phyloP scores from a whole-genome alignment of 2,329 filamentous ascomycete species.

The Trichoderma brevicompactum region DNA sequence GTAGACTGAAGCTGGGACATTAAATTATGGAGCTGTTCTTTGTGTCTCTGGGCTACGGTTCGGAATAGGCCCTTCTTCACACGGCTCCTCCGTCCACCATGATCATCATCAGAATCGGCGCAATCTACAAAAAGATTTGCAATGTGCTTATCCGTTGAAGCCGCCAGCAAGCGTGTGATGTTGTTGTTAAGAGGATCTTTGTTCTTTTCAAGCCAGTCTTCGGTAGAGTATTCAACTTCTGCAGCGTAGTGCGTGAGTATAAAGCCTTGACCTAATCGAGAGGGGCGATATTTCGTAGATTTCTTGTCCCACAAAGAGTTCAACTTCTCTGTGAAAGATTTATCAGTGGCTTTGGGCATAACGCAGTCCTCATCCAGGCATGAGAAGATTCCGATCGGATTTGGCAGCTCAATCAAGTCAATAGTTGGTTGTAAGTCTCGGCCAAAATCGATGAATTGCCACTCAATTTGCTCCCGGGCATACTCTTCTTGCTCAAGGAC shows the following conservation, averaged over 20 bases:
- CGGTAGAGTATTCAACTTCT: slow-evolving; percentile 95
- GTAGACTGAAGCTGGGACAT: slow-evolving; percentile 95
- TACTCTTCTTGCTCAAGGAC: slow-evolving; percentile 98
- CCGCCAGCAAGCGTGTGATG: slow-evolving; percentile 82
- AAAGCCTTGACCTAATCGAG: slow-evolving; percentile 87
- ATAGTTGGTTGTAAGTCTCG: slow-evolving; percentile 97
- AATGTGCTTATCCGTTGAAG: slow-evolving; percentile 81
- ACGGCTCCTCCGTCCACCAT: slow-evolving; percentile 69
- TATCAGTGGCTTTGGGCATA: slow-evolving; percentile 98
- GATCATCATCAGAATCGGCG: slow-evolving; percentile 76
- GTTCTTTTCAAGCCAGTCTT: slow-evolving; percentile 97
- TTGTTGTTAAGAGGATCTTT: slow-evolving; percentile 99
- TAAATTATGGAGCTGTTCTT: slow-evolving; percentile 94
- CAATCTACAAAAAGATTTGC: slow-evolving; percentile 87
- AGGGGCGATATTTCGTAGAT: slow-evolving; percentile 87
- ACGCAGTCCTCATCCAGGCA: slow-evolving; percentile 97
- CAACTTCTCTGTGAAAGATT: slow-evolving; percentile 96
- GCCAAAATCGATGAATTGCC: slow-evolving; percentile 99
- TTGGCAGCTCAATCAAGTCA: slow-evolving; percentile 92
- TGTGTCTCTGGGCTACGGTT: slow-evolving; percentile 94
- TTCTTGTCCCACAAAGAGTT: slow-evolving; percentile 97
- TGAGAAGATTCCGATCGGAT: slow-evolving; percentile 98
- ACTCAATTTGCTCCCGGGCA: slow-evolving; percentile 95
- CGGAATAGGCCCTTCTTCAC: slow-evolving; percentile 98
- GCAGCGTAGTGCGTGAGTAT: slow-evolving; percentile 96